Base-by-base conservation (phyloP, 805 yeast genomes). In the Saccharomycodes ludwigii region DNA sequence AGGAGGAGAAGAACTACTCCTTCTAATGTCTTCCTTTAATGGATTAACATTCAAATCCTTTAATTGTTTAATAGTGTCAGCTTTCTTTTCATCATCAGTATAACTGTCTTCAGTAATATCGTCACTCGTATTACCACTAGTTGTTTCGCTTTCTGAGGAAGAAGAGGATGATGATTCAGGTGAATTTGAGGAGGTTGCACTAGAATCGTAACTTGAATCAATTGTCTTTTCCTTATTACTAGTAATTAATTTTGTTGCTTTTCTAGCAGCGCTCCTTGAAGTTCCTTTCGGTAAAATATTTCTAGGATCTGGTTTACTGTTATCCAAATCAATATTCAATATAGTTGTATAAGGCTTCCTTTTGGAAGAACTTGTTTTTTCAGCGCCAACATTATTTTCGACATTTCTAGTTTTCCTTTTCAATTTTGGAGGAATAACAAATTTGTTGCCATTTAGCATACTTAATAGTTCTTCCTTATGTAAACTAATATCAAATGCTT, bases 311-410 rank as follows among this genome's bases (percentile, higher is more conserved):
- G 48, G 52, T 36, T 41, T 41, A 5, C 55, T 47, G 33, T 52
- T 51, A 32, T 52, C 55, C 10, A 47, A 48, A 31, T 50, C 52
- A 18, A 44, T 45, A 30, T 43, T 36, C 18, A 45, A 29, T 21
- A 50, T 47, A 3, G 55, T 50, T 3, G 48, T 44, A 28, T 48
- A 47, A n/a, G 54, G 51, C 23, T 40, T 49, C n/a, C 33, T 40
- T 20, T 40, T 37, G n/a, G n/a, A n/a, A n/a, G n/a, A n/a, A n/a
- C n/a, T n/a, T n/a, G n/a, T n/a, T n/a, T 31, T 27, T 15, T 37
- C 39, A 9, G 42, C n/a, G n/a, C n/a, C n/a, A n/a, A n/a, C n/a
- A n/a, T n/a, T n/a, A n/a, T n/a, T n/a, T n/a, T n/a, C n/a, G n/a
- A n/a, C n/a, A n/a, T n/a, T n/a, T n/a, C n/a, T n/a, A n/a, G n/a